Evolutionary conservation across 31 red algal species (phyloP).

Genomic region (Porphyra umbilicalis): DNA sequence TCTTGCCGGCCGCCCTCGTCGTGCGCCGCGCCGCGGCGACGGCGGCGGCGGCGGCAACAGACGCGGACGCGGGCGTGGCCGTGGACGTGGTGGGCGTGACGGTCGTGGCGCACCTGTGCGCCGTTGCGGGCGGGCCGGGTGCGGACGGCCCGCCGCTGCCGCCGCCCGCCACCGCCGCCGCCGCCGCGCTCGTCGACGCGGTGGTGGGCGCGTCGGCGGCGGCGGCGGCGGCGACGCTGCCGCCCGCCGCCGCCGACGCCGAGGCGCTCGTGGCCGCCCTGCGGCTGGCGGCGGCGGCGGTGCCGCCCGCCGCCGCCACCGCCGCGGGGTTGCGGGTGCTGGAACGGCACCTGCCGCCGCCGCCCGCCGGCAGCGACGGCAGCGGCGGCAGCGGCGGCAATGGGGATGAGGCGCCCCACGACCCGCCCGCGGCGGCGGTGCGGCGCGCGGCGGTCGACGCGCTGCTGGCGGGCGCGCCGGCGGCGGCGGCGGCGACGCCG

Average conservation of each 20-base stretch:
- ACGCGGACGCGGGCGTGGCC: too few species aligned
- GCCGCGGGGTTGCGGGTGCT: background rate
- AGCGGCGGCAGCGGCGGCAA: background rate
- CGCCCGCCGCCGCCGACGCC: background rate
- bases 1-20: too few species aligned
- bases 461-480: too few species aligned
- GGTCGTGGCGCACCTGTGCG: background rate
- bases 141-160: background rate
- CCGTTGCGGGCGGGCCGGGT: background rate
- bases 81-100: background rate
- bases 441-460: background rate
- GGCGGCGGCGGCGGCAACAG: background rate
- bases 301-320: background rate
- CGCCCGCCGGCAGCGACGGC: background rate
- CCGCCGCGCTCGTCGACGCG: background rate
- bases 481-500: too few species aligned
- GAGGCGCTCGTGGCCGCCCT: background rate
- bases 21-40: too few species aligned
- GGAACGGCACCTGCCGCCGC: background rate
- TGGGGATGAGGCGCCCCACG: background rate
- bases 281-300: background rate
- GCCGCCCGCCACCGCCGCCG: background rate
- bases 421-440: background rate
- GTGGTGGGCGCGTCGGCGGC: background rate
- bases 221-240: too few species aligned